Percentiles rank a stretch among this genome's conserved stretches.
Conservation (phyloP, 106 monocot genomes). For the Acorus calamus region DNA sequence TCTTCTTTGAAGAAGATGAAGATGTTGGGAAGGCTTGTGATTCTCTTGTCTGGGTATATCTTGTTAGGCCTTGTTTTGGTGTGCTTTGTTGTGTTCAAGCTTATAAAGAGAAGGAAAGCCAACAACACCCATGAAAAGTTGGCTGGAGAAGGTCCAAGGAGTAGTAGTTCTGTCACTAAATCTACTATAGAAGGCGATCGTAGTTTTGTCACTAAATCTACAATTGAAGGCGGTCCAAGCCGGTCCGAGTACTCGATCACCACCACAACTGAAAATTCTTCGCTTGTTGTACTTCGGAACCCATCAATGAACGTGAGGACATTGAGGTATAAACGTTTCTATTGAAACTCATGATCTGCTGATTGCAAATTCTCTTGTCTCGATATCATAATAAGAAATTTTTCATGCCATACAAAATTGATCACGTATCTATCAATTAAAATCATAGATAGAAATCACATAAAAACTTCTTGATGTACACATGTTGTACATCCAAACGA, state of each 20-base stretch:
- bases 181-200: no score
- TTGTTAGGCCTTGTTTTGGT: constrained; percentile 11
- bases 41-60: constrained; percentile 28
- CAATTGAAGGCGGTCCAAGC: background rate
- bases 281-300: constrained; percentile 20
- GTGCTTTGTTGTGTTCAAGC: constrained; percentile 9
- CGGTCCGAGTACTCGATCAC: constrained; percentile 21
- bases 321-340: no score
- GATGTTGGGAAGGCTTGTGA: background rate
- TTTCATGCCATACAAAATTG: no score
- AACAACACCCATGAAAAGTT: background rate
- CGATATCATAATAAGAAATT: no score
- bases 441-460: no score
- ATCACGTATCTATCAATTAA: no score
- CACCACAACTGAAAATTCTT: constrained; percentile 1
- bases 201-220: no score
- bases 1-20: background rate
- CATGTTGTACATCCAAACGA: no score
- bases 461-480: no score
- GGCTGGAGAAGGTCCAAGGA: background rate
- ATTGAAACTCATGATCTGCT: no score
- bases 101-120: constrained; percentile 12
- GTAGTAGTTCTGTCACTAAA: background rate
- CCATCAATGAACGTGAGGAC: background rate
- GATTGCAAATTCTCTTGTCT: no score